Base-by-base conservation (phyloP, 352 stramenopile species). In the Phytopythium oedochilum region DNA sequence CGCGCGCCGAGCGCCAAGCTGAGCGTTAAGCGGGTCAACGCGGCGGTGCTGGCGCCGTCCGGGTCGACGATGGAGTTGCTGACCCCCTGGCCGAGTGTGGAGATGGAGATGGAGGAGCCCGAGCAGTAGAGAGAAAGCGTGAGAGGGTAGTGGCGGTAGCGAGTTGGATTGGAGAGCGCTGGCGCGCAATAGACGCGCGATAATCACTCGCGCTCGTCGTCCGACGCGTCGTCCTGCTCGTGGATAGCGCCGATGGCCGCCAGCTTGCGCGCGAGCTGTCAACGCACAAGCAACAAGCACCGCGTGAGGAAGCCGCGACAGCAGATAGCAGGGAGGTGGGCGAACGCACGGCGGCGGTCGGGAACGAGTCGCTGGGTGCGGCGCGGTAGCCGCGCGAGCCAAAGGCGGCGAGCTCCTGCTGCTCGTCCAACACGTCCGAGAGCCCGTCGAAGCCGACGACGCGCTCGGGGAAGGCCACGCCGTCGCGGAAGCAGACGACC, bases 381-480 rank as follows among this genome's bases (percentile, higher is more conserved):
- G 65, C 63, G 57, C 71, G 66, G 55, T 32, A 49, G 23, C 57
- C 52, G 5, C 75, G 62, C 15, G 63, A 69, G 28, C 74, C 73
- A 32, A 83, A 86, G 1, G 66, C 66, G 0, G 60, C 59, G 14
- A 59, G 31, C 39, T 83, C 67, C 0, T 67, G 63, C 29, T 81
- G 66, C 20, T 76, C 75, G 15, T 98, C 87, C 35, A 85, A 59
- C 17, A 84, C 86, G 14, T 81, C 87, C 23, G 83, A 89, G 15
- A 99, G 74, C 47, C 97, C 94, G 52, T 98, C 90, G 62, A 98
- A 98, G 40, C 96, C 96, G 12, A 91, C 60, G 32, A 98, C 71
- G 8, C 83, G 76, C 6, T 95, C 78, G 44, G 97, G 86, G 60
- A 93, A 81, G 9, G 93, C 94, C 48, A 98, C 86, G 15, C 95